Evolutionary conservation across 805 yeast species (phyloP), one percentile per base, ranked within the genome.

Genomic region (Metschnikowia lunata): DNA sequence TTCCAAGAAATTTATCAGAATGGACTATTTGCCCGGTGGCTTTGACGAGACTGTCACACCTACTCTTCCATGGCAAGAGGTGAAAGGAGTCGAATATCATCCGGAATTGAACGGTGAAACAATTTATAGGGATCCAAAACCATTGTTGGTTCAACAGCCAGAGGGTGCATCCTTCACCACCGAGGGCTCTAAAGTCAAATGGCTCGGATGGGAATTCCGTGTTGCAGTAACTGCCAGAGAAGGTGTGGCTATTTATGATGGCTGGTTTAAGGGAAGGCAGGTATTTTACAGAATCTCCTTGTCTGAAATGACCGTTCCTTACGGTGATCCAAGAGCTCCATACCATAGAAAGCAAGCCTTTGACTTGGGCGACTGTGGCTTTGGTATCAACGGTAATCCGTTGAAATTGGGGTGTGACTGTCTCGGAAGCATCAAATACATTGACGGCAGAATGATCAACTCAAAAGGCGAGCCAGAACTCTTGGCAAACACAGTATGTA

Each of bases 141-240:
- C 93, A 34, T 75, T 85, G 61, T 65, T 82, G 50, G 75, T 83
- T 39, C 43, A 57, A 18, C 93, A 86, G 67, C 91, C 93, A 39
- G 91, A 86, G 55, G 95, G 95, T 49, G 80, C 89, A 9, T 80
- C 88, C 2, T 85, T 82, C 70, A 57, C 72, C 23, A 67, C 80
- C 38, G 74, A 74, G 18, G 84, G 83, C 34, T 68, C 77, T 50
- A 79, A 80, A 59, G 75, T 86, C 53, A 65, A 69, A 48, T 85
- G 93, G 95, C 91, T 83, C 67, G 88, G 83, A 18, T 85, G 93
- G 93, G 83, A 81, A 62, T 83, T 85, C 69, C 75, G 83, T 62
- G 85, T 80, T 35, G 74, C 80, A 41, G 70, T 85, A 40, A 80
- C 81, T 56, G 80, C 78, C 40, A 80, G 95, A 72, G 95, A 85